These are phyloP conservation scores for Aleurites moluccanus DNA, from an alignment of 441 rosid genomes.

Conservation along the genomic window DNA sequence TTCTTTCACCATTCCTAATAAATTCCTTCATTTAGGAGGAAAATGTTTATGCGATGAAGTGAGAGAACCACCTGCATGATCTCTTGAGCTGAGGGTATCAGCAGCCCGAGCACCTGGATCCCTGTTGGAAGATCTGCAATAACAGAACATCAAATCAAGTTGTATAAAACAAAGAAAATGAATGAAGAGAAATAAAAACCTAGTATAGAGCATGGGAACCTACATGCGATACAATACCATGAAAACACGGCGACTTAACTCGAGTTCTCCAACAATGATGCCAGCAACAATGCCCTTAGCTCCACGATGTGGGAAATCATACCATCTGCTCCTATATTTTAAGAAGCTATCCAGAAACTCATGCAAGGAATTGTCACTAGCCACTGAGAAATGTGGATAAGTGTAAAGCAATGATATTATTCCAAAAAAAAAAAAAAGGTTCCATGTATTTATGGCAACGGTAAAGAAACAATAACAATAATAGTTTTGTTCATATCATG, in stretches of 20 bases:
- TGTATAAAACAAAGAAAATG: neutral
- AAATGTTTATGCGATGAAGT: neutral
- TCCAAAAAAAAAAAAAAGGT: neutral
- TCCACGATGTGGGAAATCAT: slow-evolving; percentile 90
- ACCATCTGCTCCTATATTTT: slow-evolving; percentile 90
- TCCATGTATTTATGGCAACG: neutral
- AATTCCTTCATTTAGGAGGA: neutral
- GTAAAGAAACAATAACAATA: neutral
- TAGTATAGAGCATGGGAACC: slow-evolving; percentile 30
- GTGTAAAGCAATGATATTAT: neutral
- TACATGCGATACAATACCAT: slow-evolving; percentile 92
- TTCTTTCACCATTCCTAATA: neutral
- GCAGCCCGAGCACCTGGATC: slow-evolving; percentile 86
- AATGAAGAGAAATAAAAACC: neutral
- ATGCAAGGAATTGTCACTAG: slow-evolving; percentile 71
- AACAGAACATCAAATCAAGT: slow-evolving; percentile 15
- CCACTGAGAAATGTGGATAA: slow-evolving; percentile 49
- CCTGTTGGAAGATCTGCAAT: slow-evolving; percentile 80
- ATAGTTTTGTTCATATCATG: neutral
- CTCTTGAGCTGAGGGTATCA: slow-evolving; percentile 66
- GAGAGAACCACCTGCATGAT: slow-evolving; percentile 64
- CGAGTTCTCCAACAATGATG: slow-evolving; percentile 80
- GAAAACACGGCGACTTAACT: slow-evolving; percentile 79
- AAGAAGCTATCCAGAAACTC: slow-evolving; percentile 81
- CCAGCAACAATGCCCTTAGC: slow-evolving; percentile 86